Percentiles rank a stretch among this genome's conserved stretches.
Conservation (phyloP, 176 grass and related monocot species). For the Typha latifolia region DNA sequence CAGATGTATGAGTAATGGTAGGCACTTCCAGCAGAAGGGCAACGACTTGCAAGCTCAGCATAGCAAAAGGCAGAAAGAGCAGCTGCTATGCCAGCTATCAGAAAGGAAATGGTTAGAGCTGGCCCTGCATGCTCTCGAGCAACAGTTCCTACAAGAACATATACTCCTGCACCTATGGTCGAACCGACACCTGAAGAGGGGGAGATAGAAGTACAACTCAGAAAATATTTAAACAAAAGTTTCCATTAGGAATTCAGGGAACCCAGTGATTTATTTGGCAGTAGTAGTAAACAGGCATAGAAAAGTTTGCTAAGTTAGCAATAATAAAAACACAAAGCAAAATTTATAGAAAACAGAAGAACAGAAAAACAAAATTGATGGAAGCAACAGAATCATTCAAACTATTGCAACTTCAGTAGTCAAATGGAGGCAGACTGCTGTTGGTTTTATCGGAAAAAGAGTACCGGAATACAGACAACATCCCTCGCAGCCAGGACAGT, state of each 20-base stretch:
- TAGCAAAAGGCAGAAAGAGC: constrained; percentile 80
- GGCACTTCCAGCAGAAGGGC: constrained; percentile 79
- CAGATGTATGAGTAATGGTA: constrained; percentile 95
- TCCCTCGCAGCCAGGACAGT: too few species aligned
- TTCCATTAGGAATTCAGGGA: background rate
- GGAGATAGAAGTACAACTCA: background rate
- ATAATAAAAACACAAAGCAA: too few species aligned
- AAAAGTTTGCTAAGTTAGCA: too few species aligned
- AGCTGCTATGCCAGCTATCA: constrained; percentile 68
- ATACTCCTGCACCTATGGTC: constrained; percentile 76
- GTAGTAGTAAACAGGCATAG: too few species aligned
- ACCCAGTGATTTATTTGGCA: background rate
- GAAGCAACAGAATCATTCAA: too few species aligned
- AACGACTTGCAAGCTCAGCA: constrained; percentile 82
- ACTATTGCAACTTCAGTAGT: too few species aligned
- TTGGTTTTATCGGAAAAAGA: too few species aligned
- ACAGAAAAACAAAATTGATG: too few species aligned
- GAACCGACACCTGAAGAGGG: constrained; percentile 50
- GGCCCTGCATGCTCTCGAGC: constrained; percentile 75
- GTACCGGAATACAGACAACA: too few species aligned
- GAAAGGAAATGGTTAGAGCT: constrained; percentile 68
- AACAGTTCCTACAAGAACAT: constrained; percentile 86
- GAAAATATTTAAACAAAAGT: background rate
- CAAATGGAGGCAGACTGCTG: too few species aligned
- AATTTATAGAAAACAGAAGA: too few species aligned